Conservation (phyloP, 352 stramenopile genomes). For the Pythium sukuiense region DNA sequence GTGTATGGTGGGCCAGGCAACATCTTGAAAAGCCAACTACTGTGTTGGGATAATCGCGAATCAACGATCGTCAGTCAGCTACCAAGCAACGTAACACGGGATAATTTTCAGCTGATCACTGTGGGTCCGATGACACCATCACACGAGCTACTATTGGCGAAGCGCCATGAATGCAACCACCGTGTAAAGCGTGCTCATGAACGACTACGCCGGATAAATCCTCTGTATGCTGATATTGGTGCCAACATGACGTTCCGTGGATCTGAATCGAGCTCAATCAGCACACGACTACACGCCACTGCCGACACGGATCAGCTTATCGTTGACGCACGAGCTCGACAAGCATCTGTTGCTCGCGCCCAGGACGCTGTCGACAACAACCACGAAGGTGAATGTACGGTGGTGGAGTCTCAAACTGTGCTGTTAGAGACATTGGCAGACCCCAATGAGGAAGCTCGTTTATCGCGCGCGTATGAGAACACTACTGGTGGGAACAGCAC, state of each 20-base stretch:
- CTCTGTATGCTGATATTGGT: constrained; percentile 4
- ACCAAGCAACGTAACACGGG: not conserved
- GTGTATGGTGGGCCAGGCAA: constrained; percentile 24
- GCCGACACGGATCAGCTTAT: too few species aligned
- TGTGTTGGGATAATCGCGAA: constrained; percentile 25
- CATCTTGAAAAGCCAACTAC: constrained; percentile 20
- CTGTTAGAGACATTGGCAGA: too few species aligned
- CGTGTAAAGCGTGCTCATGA: not conserved
- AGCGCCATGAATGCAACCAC: constrained; percentile 17
- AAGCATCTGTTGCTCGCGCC: too few species aligned
- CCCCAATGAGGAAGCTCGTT: too few species aligned
- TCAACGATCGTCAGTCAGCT: constrained; percentile 12
- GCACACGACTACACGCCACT: not conserved
- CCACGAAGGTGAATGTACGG: too few species aligned
- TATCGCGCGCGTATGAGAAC: too few species aligned
- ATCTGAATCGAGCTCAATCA: not conserved
- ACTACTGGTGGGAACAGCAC: constrained; percentile 14
- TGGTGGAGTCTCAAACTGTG: too few species aligned
- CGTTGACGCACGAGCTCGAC: too few species aligned
- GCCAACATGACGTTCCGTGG: not conserved
- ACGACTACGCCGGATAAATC: constrained; percentile 12
- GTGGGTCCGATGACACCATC: constrained; percentile 17
- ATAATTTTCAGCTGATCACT: constrained; percentile 18
- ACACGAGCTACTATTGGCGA: constrained; percentile 13
- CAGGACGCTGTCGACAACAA: too few species aligned